Percentiles rank a stretch among this genome's conserved stretches.
These are phyloP conservation scores for Penicillium cinerascens DNA, from an alignment of 495 filamentous ascomycete species.

Conservation along the genomic window DNA sequence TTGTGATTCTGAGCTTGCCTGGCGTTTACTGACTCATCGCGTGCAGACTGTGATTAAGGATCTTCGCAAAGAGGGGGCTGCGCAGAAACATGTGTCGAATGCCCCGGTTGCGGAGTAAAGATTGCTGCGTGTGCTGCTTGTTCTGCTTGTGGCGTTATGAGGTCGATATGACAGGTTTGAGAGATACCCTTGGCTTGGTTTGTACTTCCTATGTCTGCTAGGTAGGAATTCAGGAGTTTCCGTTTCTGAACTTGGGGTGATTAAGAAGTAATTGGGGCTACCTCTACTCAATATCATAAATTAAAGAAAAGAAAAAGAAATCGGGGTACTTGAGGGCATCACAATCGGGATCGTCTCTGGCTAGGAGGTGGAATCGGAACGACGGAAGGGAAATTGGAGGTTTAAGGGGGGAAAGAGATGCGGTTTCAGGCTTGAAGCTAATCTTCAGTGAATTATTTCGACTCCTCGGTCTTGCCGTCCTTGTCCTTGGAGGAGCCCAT, in stretches of 20 bases:
- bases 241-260: not conserved
- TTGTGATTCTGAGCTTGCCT: not conserved
- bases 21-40: not conserved
- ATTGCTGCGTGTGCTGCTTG: not conserved
- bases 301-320: not conserved
- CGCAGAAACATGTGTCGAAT: constrained; percentile 17
- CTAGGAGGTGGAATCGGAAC: not conserved
- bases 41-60: constrained; percentile 68
- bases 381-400: not conserved
- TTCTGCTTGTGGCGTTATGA: constrained; percentile 13
- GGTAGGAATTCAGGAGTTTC: constrained; percentile 4
- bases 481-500: constrained; percentile 23
- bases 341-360: not conserved
- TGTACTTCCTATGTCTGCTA: constrained; percentile 3
- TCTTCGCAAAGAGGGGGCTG: constrained; percentile 56
- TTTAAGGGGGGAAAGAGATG: not conserved
- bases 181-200: constrained; percentile 18
- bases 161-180: constrained; percentile 2
- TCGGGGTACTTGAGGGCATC: not conserved
- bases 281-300: constrained; percentile 13
- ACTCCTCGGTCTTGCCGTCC: constrained; percentile 23
- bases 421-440: not conserved
- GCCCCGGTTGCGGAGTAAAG: constrained; percentile 21
- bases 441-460: constrained; percentile 22
- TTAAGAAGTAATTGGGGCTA: not conserved